Percentiles rank a stretch among this genome's conserved stretches.
Evolutionary conservation across 495 filamentous ascomycete genomes (phyloP).

Genomic region (Evernia prunastri): DNA sequence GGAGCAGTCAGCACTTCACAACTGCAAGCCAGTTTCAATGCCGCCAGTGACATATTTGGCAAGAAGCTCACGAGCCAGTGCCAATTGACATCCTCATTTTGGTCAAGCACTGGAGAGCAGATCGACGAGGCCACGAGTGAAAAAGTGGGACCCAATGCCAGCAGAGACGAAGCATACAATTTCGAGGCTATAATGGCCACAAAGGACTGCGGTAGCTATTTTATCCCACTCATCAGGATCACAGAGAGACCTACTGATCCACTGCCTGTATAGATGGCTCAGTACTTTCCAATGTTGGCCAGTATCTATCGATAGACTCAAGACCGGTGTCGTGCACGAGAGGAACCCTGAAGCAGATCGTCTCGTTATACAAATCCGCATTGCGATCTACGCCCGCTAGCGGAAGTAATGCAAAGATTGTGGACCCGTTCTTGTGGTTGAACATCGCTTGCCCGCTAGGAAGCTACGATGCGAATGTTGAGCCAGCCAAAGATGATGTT

Average conservation of each 20-base stretch:
- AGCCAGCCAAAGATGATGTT: conserved; percentile 86
- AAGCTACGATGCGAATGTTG: conserved; percentile 82
- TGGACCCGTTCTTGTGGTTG: conserved; percentile 66
- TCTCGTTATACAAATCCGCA: conserved; percentile 53
- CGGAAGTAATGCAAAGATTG: conserved; percentile 28
- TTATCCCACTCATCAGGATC: background rate
- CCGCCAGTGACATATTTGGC: conserved; percentile 65
- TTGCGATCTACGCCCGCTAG: conserved; percentile 37
- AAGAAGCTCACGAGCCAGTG: conserved; percentile 55
- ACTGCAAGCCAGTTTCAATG: conserved; percentile 51
- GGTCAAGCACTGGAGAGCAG: conserved; percentile 13
- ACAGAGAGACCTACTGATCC: background rate
- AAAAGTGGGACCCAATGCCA: conserved; percentile 35
- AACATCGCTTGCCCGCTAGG: conserved; percentile 63
- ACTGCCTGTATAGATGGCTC: conserved; percentile 33
- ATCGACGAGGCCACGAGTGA: conserved; percentile 10
- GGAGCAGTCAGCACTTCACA: background rate
- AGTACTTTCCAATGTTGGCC: conserved; percentile 51
- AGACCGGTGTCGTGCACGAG: conserved; percentile 61
- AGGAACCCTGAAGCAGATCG: conserved; percentile 62
- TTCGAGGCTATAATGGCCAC: conserved; percentile 10
- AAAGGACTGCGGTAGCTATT: conserved; percentile 29
- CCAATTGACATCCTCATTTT: conserved; percentile 33
- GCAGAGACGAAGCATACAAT: conserved; percentile 40
- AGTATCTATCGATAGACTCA: conserved; percentile 71